Base-by-base conservation (phyloP, 2,329 filamentous ascomycete genomes). In the Xylariaceae sp. region DNA sequence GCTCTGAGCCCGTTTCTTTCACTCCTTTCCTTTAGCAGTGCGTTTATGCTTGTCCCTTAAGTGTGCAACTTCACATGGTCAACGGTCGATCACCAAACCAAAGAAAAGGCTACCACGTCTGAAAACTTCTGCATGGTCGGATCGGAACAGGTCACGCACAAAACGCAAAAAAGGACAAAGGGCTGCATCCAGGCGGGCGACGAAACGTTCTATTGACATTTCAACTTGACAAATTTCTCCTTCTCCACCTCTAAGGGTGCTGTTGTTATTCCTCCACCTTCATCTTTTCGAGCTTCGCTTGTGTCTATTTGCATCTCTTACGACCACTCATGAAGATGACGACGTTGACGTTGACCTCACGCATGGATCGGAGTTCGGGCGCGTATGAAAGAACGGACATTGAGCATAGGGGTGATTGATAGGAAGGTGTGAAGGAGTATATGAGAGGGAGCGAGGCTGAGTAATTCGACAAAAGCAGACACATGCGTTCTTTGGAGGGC, bases 271-370 rank as follows among this genome's bases (percentile, higher is more conserved):
- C 15, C 15, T 15, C 14, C 12, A 27, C 7, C 22, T 27, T 27
- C 4, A 27, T 27, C 33, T 36, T 19, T 32, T 47, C 39, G 15
- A 10, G 30, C 35, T 39, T n/a, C 17, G n/a, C 11, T 6, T 31
- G 36, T 7, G 11, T 51, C 12, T 12, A 15, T 22, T 10, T 15
- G 12, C 31, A 36, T 27, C 15, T 39, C 15, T 44, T 39, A 45
- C 32, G 22, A 47, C 19, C 15, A 39, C 22, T 45, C 6, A 47
- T 35, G 39, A 45, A 40, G 35, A 41, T 49, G 43, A 50, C 42
- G 41, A 39, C 17, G 10, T 50, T 39, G 39, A 43, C 15, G 46
- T 38, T 44, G 32, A 14, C 43, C 39, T 39, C 3, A 30, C 14
- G n/a, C 12, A 32, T 15, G 30, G 32, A 30, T 14, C n/a, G 18